Evolutionary conservation across 139 green algal genomes (phyloP).

Genomic region (Diplosphaera chodatii): DNA sequence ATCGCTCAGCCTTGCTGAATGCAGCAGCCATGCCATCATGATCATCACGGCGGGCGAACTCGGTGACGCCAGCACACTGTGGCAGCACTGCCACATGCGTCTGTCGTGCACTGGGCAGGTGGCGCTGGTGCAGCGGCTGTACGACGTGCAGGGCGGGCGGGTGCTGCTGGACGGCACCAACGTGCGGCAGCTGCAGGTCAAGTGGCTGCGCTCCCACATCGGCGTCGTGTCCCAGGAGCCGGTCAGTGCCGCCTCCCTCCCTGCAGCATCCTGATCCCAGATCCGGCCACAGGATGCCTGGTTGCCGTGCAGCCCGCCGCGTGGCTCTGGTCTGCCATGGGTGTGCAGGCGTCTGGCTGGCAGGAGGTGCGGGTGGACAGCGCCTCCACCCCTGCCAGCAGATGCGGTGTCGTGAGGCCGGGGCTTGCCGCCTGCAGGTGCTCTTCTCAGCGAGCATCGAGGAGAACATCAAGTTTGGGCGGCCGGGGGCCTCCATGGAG

Average conservation of each 20-base stretch:
- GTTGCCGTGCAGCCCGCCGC: too few species aligned
- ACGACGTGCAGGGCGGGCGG: neutral
- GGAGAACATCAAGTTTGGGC: constrained; percentile 80
- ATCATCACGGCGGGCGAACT: too few species aligned
- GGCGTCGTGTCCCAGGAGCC: constrained; percentile 88
- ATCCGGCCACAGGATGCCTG: too few species aligned
- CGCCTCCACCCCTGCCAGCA: too few species aligned
- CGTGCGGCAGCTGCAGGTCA: constrained; percentile 64
- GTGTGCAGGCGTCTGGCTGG: too few species aligned
- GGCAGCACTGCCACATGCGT: neutral
- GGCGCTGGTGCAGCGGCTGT: neutral
- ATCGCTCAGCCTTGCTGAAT: too few species aligned
- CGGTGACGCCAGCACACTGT: too few species aligned
- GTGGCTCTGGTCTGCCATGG: too few species aligned
- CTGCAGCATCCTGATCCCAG: too few species aligned
- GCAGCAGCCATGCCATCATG: too few species aligned
- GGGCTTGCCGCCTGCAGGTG: constrained; percentile 14
- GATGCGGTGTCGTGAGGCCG: too few species aligned
- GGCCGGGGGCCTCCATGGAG: constrained; percentile 32
- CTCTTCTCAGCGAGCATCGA: constrained; percentile 64
- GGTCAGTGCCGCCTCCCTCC: neutral
- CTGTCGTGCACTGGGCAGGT: neutral
- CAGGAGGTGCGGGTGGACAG: too few species aligned
- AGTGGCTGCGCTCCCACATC: constrained; percentile 69
- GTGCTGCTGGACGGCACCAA: constrained; percentile 78